phyloP scores from a whole-genome alignment of 1,139 yeast genomes.

The Entelexis paramagnoliae region DNA sequence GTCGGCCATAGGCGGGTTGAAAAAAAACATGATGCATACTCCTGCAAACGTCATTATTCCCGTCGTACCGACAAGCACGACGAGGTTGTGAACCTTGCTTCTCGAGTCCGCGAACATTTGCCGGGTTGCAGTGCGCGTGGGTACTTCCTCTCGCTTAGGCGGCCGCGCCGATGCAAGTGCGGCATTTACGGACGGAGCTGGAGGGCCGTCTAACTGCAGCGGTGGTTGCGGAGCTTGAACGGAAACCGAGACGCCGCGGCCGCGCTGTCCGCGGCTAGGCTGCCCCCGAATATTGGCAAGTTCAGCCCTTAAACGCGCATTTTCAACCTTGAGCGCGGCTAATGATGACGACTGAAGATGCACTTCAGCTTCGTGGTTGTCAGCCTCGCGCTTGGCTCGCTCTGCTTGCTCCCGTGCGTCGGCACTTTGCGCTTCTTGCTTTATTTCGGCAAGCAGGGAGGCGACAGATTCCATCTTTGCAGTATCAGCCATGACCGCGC shows the following conservation, averaged over 20 bases:
- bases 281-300: constrained; percentile 5
- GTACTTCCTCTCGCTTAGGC: not conserved
- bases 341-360: constrained; percentile 15
- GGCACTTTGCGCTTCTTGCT: constrained; percentile 19
- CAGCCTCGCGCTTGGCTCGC: constrained; percentile 10
- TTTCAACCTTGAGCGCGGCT: constrained; percentile 21
- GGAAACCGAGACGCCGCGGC: not conserved
- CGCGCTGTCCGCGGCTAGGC: not conserved
- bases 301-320: constrained; percentile 18
- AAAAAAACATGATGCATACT: constrained; percentile 24
- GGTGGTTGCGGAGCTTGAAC: not conserved
- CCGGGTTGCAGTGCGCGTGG: not conserved
- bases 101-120: constrained; percentile 1
- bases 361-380: not conserved
- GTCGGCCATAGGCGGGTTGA: constrained; percentile 24
- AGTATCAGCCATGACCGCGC: constrained; percentile 38
- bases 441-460: constrained; percentile 31
- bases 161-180: not conserved
- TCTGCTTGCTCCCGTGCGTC: constrained; percentile 13
- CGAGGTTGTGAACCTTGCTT: constrained; percentile 18
- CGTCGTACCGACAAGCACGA: constrained; percentile 22
- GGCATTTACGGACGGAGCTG: not conserved
- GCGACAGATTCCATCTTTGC: constrained; percentile 39
- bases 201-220: not conserved
- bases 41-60: constrained; percentile 24